Percentiles rank a stretch among this genome's conserved stretches.
Evolutionary conservation across 805 yeast species (phyloP).

Genomic region (Metschnikowia santaceciliae): DNA sequence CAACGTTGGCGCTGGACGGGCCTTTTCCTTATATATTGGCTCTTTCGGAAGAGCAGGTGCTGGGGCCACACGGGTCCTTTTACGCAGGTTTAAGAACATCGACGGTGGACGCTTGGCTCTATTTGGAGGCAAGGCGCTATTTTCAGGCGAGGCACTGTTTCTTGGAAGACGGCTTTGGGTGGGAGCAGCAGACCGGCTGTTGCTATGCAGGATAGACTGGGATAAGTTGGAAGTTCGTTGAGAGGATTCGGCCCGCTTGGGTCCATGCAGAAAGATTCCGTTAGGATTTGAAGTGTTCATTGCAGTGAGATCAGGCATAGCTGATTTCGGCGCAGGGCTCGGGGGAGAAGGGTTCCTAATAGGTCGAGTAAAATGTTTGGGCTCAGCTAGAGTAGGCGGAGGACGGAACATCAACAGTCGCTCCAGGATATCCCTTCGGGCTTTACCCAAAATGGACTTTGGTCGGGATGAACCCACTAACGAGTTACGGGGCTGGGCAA

Average conservation of each 20-base stretch:
- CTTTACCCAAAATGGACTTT: constrained; percentile 32
- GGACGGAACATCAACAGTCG: constrained; percentile 30
- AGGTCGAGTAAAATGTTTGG: neutral
- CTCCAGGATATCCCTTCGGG: constrained; percentile 32
- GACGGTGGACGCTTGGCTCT: constrained; percentile 12
- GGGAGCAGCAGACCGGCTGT: constrained; percentile 5
- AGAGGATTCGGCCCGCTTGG: neutral
- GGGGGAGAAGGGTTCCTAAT: constrained; percentile 2
- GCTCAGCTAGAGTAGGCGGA: neutral
- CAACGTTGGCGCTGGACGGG: neutral
- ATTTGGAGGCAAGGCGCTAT: neutral
- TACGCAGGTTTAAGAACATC: constrained; percentile 11
- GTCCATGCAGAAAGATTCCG: constrained; percentile 1
- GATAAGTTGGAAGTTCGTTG: neutral
- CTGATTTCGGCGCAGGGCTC: neutral
- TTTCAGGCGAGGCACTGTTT: neutral
- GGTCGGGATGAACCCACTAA: constrained; percentile 1
- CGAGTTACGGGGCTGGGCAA: neutral
- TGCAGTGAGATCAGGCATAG: neutral
- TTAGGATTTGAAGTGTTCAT: constrained; percentile 1
- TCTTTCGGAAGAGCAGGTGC: constrained; percentile 8
- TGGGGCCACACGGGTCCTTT: constrained; percentile 3
- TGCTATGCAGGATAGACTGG: constrained; percentile 1
- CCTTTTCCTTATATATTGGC: neutral
- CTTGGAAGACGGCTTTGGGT: neutral